Evolutionary conservation across 2,329 filamentous ascomycete genomes (phyloP), one percentile per base, ranked within the genome.

Genomic region (Aspergillaceae sp.): DNA sequence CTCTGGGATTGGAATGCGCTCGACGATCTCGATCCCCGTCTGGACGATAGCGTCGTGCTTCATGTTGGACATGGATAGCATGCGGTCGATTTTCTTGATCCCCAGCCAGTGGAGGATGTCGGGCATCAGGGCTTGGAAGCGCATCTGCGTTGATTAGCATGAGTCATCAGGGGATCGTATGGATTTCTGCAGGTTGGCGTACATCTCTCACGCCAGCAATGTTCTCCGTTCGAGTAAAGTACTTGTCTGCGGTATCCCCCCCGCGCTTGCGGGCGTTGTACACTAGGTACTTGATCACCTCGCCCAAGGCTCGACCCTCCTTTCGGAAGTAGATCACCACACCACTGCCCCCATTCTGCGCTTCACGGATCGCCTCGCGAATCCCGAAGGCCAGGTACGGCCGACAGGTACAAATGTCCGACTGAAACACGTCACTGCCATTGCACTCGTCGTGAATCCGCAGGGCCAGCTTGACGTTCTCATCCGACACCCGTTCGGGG

Each of bases 241-340:
- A 97, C 53, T 71, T 65, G 43, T 62, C 59, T 35, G 59, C 61
- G 1, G 63, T 65, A 44, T 69, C 64, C 32, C 69, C 66, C 8
- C 66, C 58, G 36, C 64, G 63, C 55, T 65, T 71, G 56, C 70
- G 65, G 56, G 76, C 71, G 53, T 74, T 74, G 56, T 75, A 79
- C 61, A 94, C 89, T 64, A 84, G 68, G 52, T 84, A 84, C 61
- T 96, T 96, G 45, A 89, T 94, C 29, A 98, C 92, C 67, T 98
- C 92, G 44, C 92, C 92, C 5, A 97, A 74, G 34, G 91, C 92
- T 56, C 92, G 80, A 30, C 92, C 92, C 73, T 98, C 92, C 67
- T 98, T 98, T 56, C 92, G 83, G 79, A 97, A 98, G 67, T 98
- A 98, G 64, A 97, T 96, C 45, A 97, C 92, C 26, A 96, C 88